These are phyloP conservation scores for Endocladia muricata DNA, from an alignment of 31 red algal genomes.

Conservation along the genomic window DNA sequence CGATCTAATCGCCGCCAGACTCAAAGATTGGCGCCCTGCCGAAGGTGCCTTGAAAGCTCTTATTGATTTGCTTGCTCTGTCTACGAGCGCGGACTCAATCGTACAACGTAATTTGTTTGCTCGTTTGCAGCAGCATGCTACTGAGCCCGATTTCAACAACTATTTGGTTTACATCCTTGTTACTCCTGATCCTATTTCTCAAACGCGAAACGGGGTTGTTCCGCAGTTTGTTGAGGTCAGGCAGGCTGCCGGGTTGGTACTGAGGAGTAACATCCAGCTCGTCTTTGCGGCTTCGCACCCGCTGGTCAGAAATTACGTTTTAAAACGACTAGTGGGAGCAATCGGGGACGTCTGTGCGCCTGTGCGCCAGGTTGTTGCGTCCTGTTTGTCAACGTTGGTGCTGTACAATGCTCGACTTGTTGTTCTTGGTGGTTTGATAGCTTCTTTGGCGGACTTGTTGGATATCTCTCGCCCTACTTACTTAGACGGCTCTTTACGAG, in stretches of 20 bases:
- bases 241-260: conserved; percentile 71
- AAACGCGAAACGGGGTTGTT: neutral
- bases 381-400: conserved; percentile 63
- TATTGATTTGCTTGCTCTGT: conserved; percentile 55
- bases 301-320: conserved; percentile 46
- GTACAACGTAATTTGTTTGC: conserved; percentile 63
- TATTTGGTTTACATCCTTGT: conserved; percentile 84
- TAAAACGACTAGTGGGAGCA: conserved; percentile 50
- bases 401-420: conserved; percentile 32
- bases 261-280: conserved; percentile 71
- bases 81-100: conserved; percentile 39
- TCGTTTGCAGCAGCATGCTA: conserved; percentile 45
- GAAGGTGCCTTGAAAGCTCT: conserved; percentile 35
- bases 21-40: conserved; percentile 44
- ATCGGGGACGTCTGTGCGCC: conserved; percentile 62
- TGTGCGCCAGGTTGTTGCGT: conserved; percentile 53
- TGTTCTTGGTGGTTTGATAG: conserved; percentile 52
- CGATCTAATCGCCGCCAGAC: neutral
- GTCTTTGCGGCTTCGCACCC: conserved; percentile 46
- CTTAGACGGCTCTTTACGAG: conserved; percentile 57
- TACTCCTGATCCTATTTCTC: neutral
- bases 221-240: conserved; percentile 22
- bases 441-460: conserved; percentile 44
- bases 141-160: conserved; percentile 72
- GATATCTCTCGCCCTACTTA: conserved; percentile 43